Conservation (phyloP, 2,329 filamentous ascomycete genomes). For the Paracamarosporium sp. region DNA sequence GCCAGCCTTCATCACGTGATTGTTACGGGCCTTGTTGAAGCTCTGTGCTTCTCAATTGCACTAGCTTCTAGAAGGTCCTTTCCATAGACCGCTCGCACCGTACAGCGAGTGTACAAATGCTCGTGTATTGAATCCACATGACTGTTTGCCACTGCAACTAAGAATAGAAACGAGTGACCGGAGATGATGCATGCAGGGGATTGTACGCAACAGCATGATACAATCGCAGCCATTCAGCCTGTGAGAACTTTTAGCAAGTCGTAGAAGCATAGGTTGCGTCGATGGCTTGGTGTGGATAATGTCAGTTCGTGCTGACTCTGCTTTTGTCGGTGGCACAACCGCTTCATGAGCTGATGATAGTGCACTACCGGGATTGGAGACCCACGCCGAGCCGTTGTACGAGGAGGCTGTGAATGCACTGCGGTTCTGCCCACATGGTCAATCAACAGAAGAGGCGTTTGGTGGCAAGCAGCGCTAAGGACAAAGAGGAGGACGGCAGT, state of each 20-base stretch:
- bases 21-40: neutral
- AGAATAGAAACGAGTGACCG: neutral
- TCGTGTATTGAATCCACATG: neutral
- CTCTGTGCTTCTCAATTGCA: neutral
- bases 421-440: slow-evolving; percentile 2
- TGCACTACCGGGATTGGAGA: neutral
- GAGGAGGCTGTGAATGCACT: slow-evolving; percentile 1
- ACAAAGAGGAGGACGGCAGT: too few species aligned
- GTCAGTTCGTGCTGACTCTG: too few species aligned
- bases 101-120: neutral
- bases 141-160: neutral
- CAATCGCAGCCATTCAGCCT: too few species aligned
- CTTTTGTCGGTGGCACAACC: neutral
- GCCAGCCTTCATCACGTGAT: slow-evolving; percentile 29
- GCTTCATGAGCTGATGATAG: neutral
- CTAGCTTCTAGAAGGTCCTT: neutral
- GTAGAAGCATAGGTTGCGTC: too few species aligned
- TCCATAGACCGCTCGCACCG: neutral
- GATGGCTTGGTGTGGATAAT: too few species aligned
- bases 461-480: neutral
- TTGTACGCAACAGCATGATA: too few species aligned
- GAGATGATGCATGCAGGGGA: neutral
- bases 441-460: neutral
- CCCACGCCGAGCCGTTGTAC: slow-evolving; percentile 1
- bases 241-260: too few species aligned